Conservation (phyloP, 2,329 filamentous ascomycete genomes). For the Cladorrhinum sp. region DNA sequence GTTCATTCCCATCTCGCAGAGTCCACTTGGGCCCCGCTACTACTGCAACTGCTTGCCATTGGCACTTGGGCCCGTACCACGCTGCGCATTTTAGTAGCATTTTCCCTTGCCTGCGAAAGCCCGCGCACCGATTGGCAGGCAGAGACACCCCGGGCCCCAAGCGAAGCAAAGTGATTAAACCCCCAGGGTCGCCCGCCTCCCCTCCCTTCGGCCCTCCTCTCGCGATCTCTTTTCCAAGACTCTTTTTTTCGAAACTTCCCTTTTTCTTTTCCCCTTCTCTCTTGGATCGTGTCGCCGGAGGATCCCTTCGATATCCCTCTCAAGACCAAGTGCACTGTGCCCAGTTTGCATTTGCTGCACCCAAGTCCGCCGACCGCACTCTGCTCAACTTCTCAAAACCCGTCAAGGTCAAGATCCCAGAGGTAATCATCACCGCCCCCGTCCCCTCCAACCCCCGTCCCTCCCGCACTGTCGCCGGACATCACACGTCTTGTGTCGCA, state of each 20-base stretch:
- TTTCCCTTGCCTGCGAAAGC: constrained; percentile 15
- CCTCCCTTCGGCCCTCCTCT: constrained; percentile 37
- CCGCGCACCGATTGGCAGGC: constrained; percentile 20
- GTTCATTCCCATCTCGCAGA: constrained; percentile 7
- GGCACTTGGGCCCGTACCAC: constrained; percentile 23
- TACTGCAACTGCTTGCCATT: constrained; percentile 23
- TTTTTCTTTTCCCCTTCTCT: constrained; percentile 33
- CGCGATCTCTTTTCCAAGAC: constrained; percentile 40
- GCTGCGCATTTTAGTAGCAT: constrained; percentile 22
- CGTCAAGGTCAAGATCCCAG: constrained; percentile 23
- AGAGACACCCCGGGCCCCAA: constrained; percentile 19
- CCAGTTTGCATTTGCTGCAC: constrained; percentile 10
- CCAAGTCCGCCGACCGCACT: constrained; percentile 11
- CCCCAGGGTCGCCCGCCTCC: constrained; percentile 38
- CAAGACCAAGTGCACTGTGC: constrained; percentile 1
- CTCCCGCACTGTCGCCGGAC: constrained; percentile 26
- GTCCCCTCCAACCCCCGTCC: constrained; percentile 28
- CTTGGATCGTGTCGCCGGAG: constrained; percentile 33
- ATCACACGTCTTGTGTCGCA: constrained; percentile 38
- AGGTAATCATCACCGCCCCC: constrained; percentile 34
- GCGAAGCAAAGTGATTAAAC: constrained; percentile 38
- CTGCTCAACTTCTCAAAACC: constrained; percentile 21
- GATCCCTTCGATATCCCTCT: constrained; percentile 26
- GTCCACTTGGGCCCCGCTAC: constrained; percentile 13
- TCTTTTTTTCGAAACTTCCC: constrained; percentile 38